Evolutionary conservation across 1,284 basidiomycete genomes (phyloP).

Genomic region (Tetrapyrgos nigripes): DNA sequence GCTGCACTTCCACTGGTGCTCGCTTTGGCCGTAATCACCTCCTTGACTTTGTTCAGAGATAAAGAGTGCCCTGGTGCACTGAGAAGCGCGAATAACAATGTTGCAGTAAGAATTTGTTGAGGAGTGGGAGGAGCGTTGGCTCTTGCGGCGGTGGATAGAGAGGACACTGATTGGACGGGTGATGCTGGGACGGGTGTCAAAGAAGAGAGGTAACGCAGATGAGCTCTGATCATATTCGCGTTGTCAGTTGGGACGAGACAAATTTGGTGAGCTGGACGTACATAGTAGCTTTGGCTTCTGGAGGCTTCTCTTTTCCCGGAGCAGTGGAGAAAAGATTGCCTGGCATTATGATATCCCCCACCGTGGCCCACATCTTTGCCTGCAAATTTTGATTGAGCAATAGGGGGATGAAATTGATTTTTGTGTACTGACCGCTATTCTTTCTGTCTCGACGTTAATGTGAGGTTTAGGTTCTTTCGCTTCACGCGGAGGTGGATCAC

Average conservation of each 20-base stretch:
- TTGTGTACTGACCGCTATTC: constrained; percentile 56
- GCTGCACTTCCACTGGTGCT: constrained; percentile 42
- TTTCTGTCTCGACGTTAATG: constrained; percentile 63
- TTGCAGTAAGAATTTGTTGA: constrained; percentile 74
- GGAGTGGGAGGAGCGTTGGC: constrained; percentile 47
- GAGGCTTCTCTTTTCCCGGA: constrained; percentile 44
- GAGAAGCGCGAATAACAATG: constrained; percentile 64
- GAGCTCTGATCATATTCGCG: constrained; percentile 47
- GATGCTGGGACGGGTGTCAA: constrained; percentile 54
- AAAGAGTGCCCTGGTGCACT: constrained; percentile 58
- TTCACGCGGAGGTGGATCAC: constrained; percentile 4
- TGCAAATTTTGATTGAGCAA: constrained; percentile 29
- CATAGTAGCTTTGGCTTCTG: constrained; percentile 70
- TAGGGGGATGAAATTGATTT: neutral
- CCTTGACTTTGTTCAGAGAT: constrained; percentile 68
- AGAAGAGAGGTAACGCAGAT: constrained; percentile 52
- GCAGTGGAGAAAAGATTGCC: constrained; percentile 50
- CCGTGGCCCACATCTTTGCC: constrained; percentile 72
- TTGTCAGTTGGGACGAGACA: neutral
- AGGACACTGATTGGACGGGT: constrained; percentile 47
- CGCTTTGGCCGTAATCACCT: constrained; percentile 50
- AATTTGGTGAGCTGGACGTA: constrained; percentile 37
- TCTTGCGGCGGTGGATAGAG: constrained; percentile 50
- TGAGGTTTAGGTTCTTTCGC: constrained; percentile 39
- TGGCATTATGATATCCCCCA: constrained; percentile 69